Percentiles rank a stretch among this genome's conserved stretches.
phyloP scores from a whole-genome alignment of 1,139 yeast genomes.

The Sugiyamaella castrensis region DNA sequence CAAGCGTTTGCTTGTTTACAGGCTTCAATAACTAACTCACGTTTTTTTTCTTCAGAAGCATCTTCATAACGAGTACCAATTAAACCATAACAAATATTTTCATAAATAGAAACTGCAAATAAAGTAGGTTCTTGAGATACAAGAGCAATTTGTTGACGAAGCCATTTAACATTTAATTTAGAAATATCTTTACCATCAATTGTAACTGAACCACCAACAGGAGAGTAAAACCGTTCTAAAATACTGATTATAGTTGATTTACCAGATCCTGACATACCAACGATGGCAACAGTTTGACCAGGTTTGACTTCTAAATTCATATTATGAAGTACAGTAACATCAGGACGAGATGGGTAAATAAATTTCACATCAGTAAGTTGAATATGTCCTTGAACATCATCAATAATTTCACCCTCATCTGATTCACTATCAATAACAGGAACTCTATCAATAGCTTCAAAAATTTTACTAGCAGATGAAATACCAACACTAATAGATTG shows the following conservation, averaged over 20 bases:
- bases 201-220: slow-evolving; percentile 57
- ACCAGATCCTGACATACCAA: slow-evolving; percentile 92
- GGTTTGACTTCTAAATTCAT: slow-evolving; percentile 58
- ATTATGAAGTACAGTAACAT: slow-evolving; percentile 63
- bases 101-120: slow-evolving; percentile 73
- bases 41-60: slow-evolving; percentile 35
- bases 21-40: slow-evolving; percentile 37
- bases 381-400: slow-evolving; percentile 48
- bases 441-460: slow-evolving; percentile 43
- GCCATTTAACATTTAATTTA: slow-evolving; percentile 65
- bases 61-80: slow-evolving; percentile 53
- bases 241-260: slow-evolving; percentile 80
- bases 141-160: slow-evolving; percentile 71
- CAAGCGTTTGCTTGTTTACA: slow-evolving; percentile 43
- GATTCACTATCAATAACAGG: slow-evolving; percentile 39
- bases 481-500: slow-evolving; percentile 41
- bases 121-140: slow-evolving; percentile 89
- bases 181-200: slow-evolving; percentile 66
- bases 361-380: slow-evolving; percentile 64
- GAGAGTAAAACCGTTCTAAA: slow-evolving; percentile 64
- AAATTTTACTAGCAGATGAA: slow-evolving; percentile 42
- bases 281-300: slow-evolving; percentile 82
- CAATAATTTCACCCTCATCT: slow-evolving; percentile 35
- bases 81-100: slow-evolving; percentile 73
- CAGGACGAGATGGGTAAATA: slow-evolving; percentile 83